phyloP scores from a whole-genome alignment of 331 rosid genomes.

The Quercus phellos region DNA sequence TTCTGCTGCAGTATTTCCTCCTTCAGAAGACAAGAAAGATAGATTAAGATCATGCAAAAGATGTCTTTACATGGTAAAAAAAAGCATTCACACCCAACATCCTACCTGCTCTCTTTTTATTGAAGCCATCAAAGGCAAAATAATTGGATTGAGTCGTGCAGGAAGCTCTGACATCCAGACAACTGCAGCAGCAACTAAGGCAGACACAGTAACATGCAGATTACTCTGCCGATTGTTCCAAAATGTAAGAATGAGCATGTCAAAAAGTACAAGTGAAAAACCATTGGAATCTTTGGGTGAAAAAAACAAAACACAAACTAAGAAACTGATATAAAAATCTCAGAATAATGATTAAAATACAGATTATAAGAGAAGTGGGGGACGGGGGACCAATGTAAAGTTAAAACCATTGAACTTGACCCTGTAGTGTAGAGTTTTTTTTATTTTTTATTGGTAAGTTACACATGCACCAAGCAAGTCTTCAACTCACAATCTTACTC shows the following conservation, averaged over 20 bases:
- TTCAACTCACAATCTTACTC: no score
- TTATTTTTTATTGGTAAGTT: no score
- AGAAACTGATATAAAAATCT: slow-evolving; percentile 8
- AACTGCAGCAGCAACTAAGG: slow-evolving; percentile 91
- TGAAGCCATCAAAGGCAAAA: slow-evolving; percentile 97
- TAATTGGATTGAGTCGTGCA: slow-evolving; percentile 76
- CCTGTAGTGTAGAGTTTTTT: neutral
- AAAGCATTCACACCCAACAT: neutral
- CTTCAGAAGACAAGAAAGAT: slow-evolving; percentile 37
- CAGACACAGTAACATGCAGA: slow-evolving; percentile 83
- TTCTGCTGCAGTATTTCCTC: slow-evolving; percentile 90
- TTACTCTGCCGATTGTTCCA: slow-evolving; percentile 64
- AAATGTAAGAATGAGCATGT: slow-evolving; percentile 24
- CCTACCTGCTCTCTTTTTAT: slow-evolving; percentile 91
- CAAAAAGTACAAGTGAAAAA: slow-evolving; percentile 16
- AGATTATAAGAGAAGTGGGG: neutral
- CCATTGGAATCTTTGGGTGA: neutral
- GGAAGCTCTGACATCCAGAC: slow-evolving; percentile 98
- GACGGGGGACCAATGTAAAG: neutral
- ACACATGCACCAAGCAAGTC: no score
- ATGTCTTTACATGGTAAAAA: neutral
- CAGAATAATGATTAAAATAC: neutral
- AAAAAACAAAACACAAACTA: neutral
- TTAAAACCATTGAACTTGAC: neutral
- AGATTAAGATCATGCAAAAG: slow-evolving; percentile 16